Conservation (phyloP, 805 yeast genomes). For the Yamadazyma laniorum region DNA sequence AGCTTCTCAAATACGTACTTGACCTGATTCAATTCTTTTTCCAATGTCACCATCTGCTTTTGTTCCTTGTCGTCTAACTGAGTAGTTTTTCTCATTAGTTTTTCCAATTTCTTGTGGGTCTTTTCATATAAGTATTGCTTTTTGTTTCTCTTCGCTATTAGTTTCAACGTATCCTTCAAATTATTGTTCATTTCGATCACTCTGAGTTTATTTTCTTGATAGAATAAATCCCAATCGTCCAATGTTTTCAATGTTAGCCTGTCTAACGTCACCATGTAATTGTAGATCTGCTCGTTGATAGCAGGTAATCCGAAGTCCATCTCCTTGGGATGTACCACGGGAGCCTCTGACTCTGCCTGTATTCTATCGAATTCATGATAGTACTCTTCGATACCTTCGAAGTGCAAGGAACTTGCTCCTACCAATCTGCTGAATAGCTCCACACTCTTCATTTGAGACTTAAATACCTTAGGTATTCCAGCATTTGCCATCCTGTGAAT, state of each 20-base stretch:
- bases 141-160: slow-evolving; percentile 45
- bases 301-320: slow-evolving; percentile 22
- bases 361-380: slow-evolving; percentile 29
- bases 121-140: slow-evolving; percentile 43
- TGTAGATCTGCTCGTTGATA: slow-evolving; percentile 25
- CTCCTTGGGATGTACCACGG: slow-evolving; percentile 40
- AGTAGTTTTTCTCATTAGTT: slow-evolving; percentile 30
- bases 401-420: slow-evolving; percentile 31
- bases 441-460: slow-evolving; percentile 28
- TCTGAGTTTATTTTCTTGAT: slow-evolving; percentile 29
- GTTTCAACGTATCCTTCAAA: slow-evolving; percentile 34
- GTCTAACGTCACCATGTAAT: slow-evolving; percentile 22
- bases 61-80: slow-evolving; percentile 39
- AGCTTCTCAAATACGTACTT: slow-evolving; percentile 31
- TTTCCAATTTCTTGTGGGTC: slow-evolving; percentile 35
- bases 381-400: slow-evolving; percentile 30
- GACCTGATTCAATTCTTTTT: slow-evolving; percentile 28
- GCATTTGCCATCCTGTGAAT: slow-evolving; percentile 21
- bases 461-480: slow-evolving; percentile 32
- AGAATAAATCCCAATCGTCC: slow-evolving; percentile 23
- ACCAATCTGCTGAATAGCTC: slow-evolving; percentile 33
- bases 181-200: slow-evolving; percentile 40
- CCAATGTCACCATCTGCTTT: slow-evolving; percentile 28
- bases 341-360: slow-evolving; percentile 26
- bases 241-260: slow-evolving; percentile 17